Evolutionary conservation across 1,284 basidiomycete species (phyloP).

Genomic region (Ceratobasidium sp.): DNA sequence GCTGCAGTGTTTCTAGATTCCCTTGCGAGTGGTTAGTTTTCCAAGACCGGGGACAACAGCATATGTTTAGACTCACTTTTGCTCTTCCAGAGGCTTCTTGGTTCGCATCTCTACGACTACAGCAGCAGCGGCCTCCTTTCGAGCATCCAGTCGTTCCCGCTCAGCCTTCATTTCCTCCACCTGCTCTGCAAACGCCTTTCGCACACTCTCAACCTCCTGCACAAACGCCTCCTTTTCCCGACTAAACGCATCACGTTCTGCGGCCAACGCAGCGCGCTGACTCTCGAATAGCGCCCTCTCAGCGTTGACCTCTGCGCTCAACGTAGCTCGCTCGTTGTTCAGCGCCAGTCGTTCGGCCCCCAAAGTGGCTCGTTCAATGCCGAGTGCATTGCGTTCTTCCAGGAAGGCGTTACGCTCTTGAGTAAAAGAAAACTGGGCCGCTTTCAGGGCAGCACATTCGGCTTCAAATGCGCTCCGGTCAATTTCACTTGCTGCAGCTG

Average conservation of each 20-base stretch:
- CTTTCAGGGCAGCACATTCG: slow-evolving; percentile 28
- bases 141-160: slow-evolving; percentile 22
- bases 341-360: slow-evolving; percentile 51
- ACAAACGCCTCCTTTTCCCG: slow-evolving; percentile 41
- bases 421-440: slow-evolving; percentile 21
- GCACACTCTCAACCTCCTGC: slow-evolving; percentile 38
- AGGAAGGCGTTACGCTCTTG: slow-evolving; percentile 42
- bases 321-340: slow-evolving; percentile 60
- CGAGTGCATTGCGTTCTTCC: slow-evolving; percentile 39
- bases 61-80: slow-evolving; percentile 37
- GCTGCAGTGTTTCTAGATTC: slow-evolving; percentile 39
- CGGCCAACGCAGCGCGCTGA: slow-evolving; percentile 40
- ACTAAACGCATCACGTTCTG: slow-evolving; percentile 38
- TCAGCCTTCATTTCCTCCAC: slow-evolving; percentile 33
- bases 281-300: slow-evolving; percentile 42
- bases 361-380: slow-evolving; percentile 40
- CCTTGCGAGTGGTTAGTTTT: slow-evolving; percentile 19
- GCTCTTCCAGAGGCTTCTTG: slow-evolving; percentile 41
- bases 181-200: slow-evolving; percentile 32
- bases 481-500: slow-evolving; percentile 56
- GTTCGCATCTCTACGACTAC: slow-evolving; percentile 27
- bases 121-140: slow-evolving; percentile 31
- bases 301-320: slow-evolving; percentile 40
- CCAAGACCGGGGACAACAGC: not conserved
- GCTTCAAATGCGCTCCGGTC: slow-evolving; percentile 45